phyloP scores from a whole-genome alignment of 2,329 filamentous ascomycete genomes.

The Fusarium sp. region DNA sequence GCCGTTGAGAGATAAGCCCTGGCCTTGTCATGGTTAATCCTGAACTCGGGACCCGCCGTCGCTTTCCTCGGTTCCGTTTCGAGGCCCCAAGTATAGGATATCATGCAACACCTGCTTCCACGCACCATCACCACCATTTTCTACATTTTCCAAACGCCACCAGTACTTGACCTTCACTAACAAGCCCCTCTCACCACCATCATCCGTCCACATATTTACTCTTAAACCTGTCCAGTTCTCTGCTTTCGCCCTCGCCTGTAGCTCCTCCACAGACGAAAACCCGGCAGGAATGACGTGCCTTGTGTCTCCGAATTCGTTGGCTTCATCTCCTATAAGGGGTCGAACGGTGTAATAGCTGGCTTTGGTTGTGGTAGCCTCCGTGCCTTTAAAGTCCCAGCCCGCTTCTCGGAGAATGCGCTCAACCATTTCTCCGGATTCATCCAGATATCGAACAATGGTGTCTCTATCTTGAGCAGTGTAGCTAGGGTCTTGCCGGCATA shows the following conservation, averaged over 20 bases:
- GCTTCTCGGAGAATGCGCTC: background rate
- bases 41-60: background rate
- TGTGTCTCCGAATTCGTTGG: background rate
- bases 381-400: background rate
- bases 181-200: background rate
- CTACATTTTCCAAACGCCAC: background rate
- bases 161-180: background rate
- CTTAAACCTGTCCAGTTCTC: background rate
- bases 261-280: background rate
- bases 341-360: background rate
- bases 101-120: background rate
- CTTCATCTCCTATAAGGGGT: background rate
- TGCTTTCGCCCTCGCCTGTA: background rate
- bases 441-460: background rate
- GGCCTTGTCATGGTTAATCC: background rate
- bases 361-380: background rate
- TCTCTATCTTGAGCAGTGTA: background rate
- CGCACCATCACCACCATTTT: background rate
- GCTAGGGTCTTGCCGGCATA: background rate
- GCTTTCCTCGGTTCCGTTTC: background rate
- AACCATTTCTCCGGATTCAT: background rate
- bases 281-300: background rate
- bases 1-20: background rate
- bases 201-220: background rate
- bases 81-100: background rate